Conservation (phyloP, 2,329 filamentous ascomycete genomes). For the Botrytis byssoidea region DNA sequence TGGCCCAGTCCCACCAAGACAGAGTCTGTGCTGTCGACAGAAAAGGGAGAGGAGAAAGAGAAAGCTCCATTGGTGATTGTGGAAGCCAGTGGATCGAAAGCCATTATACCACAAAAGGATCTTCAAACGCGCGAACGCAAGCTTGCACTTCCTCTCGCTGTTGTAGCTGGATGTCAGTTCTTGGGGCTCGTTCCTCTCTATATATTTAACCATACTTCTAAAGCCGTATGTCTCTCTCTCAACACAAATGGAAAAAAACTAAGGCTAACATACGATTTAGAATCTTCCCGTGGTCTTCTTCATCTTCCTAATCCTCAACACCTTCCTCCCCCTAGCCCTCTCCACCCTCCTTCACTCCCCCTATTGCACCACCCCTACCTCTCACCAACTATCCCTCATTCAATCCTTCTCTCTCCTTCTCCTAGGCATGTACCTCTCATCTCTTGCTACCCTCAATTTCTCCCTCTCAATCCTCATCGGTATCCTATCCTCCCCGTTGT, state of each 20-base stretch:
- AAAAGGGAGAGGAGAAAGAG: constrained; percentile 35
- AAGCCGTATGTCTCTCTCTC: constrained; percentile 49
- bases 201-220: constrained; percentile 74
- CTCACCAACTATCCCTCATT: constrained; percentile 73
- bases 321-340: constrained; percentile 55
- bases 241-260: not conserved
- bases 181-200: constrained; percentile 79
- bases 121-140: constrained; percentile 46
- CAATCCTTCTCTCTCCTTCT: constrained; percentile 92
- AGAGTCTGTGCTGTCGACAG: constrained; percentile 18
- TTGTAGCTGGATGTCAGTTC: constrained; percentile 72
- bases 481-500: constrained; percentile 72
- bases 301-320: constrained; percentile 55
- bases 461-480: constrained; percentile 84
- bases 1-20: constrained; percentile 33
- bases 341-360: constrained; percentile 53
- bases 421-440: constrained; percentile 86
- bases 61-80: constrained; percentile 35
- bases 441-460: constrained; percentile 94
- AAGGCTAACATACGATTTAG: constrained; percentile 42
- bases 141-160: constrained; percentile 68
- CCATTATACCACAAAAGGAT: constrained; percentile 30
- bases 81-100: constrained; percentile 28
- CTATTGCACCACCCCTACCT: constrained; percentile 50
- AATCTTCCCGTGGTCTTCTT: constrained; percentile 59